Evolutionary conservation across 2,329 filamentous ascomycete species (phyloP), one percentile per base, ranked within the genome.

Genomic region (Cladosporium sp.): DNA sequence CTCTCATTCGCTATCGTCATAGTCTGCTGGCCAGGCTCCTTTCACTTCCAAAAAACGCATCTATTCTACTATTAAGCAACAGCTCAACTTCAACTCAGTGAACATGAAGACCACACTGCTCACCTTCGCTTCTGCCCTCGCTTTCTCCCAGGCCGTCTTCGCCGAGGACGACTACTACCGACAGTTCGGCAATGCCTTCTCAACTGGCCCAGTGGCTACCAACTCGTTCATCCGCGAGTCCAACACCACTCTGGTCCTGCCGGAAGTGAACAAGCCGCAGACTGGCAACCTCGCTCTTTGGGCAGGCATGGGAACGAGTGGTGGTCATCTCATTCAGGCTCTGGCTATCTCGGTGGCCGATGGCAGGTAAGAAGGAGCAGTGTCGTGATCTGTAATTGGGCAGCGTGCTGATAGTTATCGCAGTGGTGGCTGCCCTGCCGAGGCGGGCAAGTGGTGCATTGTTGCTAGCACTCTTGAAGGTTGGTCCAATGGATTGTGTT

Each of bases 291-390:
- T 78, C 23, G 80, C 79, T 7, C 74, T 83, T 21, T 83, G 81
- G 82, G 79, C 82, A 18, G 81, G 82, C 14, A 82, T 83, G 80
- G 81, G 80, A 4, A 83, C 80, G 5, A 79, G 77, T 4, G 77
- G 77, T n/a, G 80, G 79, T 26, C 78, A 83, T 64, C 68, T 83
- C 70, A 79, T 83, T 65, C 81, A 83, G 74, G 81, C 80, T 4
- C 81, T 83, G 32, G 77, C 79, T 61, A 71, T 70, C 34, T 69
- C 67, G 26, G 64, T 65, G 5, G 32, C 49, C 14, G 68, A 65
- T 61, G 61, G 49, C 43, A 61, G 30, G 48, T 63, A 21, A 61
- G 57, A 56, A 13, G 36, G 30, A 36, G 7, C 49, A 8, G 26
- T 54, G 18, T 13, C 26, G 7, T n/a, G 25, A 7, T 7, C 21